Percentiles rank a stretch among this genome's conserved stretches.
phyloP scores from a whole-genome alignment of 768 basidiomycete species.

The Termitomyces sp. region DNA sequence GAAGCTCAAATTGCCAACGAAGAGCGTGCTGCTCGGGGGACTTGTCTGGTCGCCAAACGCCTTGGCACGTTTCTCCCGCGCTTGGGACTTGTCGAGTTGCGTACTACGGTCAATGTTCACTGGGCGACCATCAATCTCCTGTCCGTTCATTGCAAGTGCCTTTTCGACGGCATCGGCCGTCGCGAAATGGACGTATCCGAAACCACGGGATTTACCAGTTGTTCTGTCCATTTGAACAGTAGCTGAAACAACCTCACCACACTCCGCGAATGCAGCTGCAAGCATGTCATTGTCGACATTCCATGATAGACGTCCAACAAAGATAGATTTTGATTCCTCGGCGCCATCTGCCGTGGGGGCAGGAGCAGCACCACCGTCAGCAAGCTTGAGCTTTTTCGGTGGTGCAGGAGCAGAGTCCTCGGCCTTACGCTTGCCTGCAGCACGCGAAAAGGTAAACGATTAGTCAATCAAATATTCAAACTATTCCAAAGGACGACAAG shows the following conservation, averaged over 20 bases:
- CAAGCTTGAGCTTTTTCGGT: conserved; percentile 80
- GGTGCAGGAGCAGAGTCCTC: conserved; percentile 52
- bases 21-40: conserved; percentile 71
- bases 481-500: conserved; percentile 1
- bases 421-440: conserved; percentile 76
- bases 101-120: conserved; percentile 81
- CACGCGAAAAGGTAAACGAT: conserved; percentile 9
- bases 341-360: conserved; percentile 25
- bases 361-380: conserved; percentile 45
- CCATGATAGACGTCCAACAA: conserved; percentile 94
- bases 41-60: conserved; percentile 67
- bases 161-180: conserved; percentile 69
- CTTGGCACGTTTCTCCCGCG: conserved; percentile 66
- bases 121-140: conserved; percentile 88
- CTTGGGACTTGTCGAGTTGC: conserved; percentile 49
- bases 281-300: conserved; percentile 96
- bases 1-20: conserved; percentile 89
- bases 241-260: conserved; percentile 86
- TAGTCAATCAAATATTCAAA: neutral
- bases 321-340: conserved; percentile 66
- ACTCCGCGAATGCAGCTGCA: conserved; percentile 81
- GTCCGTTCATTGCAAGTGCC: conserved; percentile 75
- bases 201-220: conserved; percentile 78
- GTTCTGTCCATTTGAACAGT: conserved; percentile 84
- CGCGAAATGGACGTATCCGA: conserved; percentile 78